Conservation (phyloP, 2,329 filamentous ascomycete species). For the Aspergillus latus region DNA sequence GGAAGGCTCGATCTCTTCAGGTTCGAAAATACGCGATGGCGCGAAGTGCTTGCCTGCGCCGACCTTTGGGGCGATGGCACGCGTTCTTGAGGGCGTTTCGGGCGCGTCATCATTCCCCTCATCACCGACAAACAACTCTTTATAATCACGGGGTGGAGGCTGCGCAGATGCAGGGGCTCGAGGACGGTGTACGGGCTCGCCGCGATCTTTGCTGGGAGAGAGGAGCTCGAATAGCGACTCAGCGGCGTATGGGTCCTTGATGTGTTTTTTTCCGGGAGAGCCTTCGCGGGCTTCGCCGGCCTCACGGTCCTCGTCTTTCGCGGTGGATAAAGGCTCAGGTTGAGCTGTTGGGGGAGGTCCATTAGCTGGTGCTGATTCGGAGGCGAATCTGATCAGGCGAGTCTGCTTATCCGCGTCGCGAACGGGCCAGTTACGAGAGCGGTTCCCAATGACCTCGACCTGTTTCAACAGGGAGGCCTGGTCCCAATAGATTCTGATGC, state of each 20-base stretch:
- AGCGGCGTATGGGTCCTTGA: slow-evolving; percentile 46
- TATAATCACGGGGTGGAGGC: slow-evolving; percentile 64
- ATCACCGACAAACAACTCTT: slow-evolving; percentile 65
- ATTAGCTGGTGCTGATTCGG: slow-evolving; percentile 25
- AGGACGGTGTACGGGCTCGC: slow-evolving; percentile 58
- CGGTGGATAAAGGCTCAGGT: slow-evolving; percentile 3
- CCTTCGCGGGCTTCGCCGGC: not conserved
- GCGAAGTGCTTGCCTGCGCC: slow-evolving; percentile 63
- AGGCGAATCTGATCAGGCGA: slow-evolving; percentile 65
- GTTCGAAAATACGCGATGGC: slow-evolving; percentile 43
- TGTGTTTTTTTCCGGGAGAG: slow-evolving; percentile 43
- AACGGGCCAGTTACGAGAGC: slow-evolving; percentile 93
- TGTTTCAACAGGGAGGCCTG: slow-evolving; percentile 90
- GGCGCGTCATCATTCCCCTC: slow-evolving; percentile 36
- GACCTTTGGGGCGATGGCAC: slow-evolving; percentile 48
- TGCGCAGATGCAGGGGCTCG: slow-evolving; percentile 65
- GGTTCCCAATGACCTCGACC: slow-evolving; percentile 87
- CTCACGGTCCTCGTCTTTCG: slow-evolving; percentile 1
- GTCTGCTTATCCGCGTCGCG: slow-evolving; percentile 81
- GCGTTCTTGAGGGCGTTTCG: slow-evolving; percentile 27
- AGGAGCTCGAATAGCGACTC: slow-evolving; percentile 68
- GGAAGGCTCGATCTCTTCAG: slow-evolving; percentile 53
- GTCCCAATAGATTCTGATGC: slow-evolving; percentile 92
- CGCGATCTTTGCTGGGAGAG: slow-evolving; percentile 55
- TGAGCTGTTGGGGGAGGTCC: slow-evolving; percentile 13